These are phyloP conservation scores for Nannochloropsis salina DNA, from an alignment of 108 stramenopile genomes.

Conservation along the genomic window DNA sequence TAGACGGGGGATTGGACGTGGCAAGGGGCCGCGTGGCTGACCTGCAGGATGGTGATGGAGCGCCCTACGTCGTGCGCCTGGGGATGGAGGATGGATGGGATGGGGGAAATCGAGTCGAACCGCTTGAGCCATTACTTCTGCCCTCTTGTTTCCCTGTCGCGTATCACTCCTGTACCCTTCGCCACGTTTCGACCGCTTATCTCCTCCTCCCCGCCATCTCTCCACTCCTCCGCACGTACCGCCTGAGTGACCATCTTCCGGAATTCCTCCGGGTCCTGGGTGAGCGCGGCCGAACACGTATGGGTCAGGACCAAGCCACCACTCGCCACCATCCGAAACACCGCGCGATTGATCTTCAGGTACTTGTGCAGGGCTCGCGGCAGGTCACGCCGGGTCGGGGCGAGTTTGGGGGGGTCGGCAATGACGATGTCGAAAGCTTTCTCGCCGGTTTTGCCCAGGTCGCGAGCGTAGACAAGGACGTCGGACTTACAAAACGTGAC, in stretches of 20 bases:
- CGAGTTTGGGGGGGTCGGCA: neutral
- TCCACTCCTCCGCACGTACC: neutral
- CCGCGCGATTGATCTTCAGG: neutral
- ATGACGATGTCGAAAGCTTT: neutral
- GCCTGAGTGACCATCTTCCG: constrained; percentile 13
- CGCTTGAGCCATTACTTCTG: neutral
- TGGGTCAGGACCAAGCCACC: neutral
- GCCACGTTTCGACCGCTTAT: too few species aligned
- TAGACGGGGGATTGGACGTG: neutral
- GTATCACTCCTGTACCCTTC: too few species aligned
- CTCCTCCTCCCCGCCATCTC: too few species aligned
- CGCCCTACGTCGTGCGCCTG: neutral
- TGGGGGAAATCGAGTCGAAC: neutral
- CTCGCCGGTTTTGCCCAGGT: neutral
- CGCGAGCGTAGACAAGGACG: neutral
- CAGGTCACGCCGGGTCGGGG: neutral
- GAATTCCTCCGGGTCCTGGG: neutral
- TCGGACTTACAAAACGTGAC: neutral
- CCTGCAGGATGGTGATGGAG: constrained; percentile 7
- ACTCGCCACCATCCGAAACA: constrained; percentile 9
- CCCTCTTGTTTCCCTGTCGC: neutral
- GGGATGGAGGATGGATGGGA: neutral
- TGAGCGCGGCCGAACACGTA: neutral
- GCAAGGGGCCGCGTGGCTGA: constrained; percentile 7
- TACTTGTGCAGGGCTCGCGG: neutral